These are phyloP conservation scores for Uromyces viciae-fabae DNA, from an alignment of 1,284 basidiomycete species.

Conservation along the genomic window DNA sequence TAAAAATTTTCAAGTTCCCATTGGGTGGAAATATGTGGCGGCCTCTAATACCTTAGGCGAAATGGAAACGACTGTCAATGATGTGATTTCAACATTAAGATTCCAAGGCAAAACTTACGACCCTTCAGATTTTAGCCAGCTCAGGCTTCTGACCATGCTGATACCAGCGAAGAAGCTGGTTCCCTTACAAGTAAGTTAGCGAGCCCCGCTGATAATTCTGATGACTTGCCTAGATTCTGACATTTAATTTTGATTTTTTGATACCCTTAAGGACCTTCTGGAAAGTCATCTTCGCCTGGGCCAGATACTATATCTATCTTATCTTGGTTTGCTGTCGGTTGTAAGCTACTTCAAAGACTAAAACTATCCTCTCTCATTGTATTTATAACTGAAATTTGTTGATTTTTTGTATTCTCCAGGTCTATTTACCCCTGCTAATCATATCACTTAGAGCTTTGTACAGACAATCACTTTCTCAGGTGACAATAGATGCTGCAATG, in stretches of 20 bases:
- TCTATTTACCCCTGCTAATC: background rate
- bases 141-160: background rate
- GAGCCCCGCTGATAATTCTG: no score
- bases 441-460: background rate
- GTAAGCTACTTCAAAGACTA: background rate
- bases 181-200: background rate
- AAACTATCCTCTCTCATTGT: background rate
- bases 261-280: background rate
- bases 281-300: background rate
- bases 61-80: background rate
- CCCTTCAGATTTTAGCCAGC: background rate
- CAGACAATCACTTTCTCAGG: background rate
- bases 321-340: background rate
- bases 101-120: background rate
- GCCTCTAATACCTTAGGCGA: background rate
- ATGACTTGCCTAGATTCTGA: no score
- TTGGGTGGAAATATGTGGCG: background rate
- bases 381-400: background rate
- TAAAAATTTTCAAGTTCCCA: background rate
- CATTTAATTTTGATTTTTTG: no score
- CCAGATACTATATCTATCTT: background rate
- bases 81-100: background rate
- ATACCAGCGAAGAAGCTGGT: background rate
- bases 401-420: background rate
- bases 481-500: background rate